Evolutionary conservation across 2,329 filamentous ascomycete genomes (phyloP).

Genomic region (Passalora sequoiae): DNA sequence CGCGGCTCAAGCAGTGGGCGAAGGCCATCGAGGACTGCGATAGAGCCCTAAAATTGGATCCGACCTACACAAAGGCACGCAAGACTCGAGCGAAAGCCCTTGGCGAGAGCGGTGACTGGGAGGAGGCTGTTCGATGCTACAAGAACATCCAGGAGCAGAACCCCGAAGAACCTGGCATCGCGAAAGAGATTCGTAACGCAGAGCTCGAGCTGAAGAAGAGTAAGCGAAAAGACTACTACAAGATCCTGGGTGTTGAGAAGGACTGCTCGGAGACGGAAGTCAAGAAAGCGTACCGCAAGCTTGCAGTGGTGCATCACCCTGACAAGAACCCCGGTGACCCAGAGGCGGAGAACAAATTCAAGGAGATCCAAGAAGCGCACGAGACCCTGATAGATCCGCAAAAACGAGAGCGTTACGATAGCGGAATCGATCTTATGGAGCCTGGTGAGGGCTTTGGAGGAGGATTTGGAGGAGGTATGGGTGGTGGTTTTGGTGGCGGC

Average conservation of each 20-base stretch:
- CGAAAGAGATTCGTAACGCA: conserved; percentile 79
- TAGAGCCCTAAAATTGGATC: conserved; percentile 73
- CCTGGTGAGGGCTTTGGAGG: conserved; percentile 77
- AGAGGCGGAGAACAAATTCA: conserved; percentile 84
- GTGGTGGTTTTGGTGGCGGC: conserved; percentile 44
- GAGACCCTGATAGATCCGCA: conserved; percentile 91
- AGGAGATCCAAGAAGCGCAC: conserved; percentile 96
- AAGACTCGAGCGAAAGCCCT: conserved; percentile 91
- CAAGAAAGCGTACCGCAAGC: conserved; percentile 94
- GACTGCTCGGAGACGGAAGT: conserved; percentile 77
- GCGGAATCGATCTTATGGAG: conserved; percentile 84
- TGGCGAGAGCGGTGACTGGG: conserved; percentile 82
- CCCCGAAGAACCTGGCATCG: conserved; percentile 72
- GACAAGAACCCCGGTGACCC: conserved; percentile 93
- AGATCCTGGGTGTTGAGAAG: conserved; percentile 86
- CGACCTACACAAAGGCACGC: conserved; percentile 80
- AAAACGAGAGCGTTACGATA: conserved; percentile 89
- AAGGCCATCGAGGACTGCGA: conserved; percentile 82
- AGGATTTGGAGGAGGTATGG: conserved; percentile 25
- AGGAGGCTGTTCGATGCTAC: conserved; percentile 82
- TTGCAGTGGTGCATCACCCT: conserved; percentile 89
- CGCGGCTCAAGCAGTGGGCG: conserved; percentile 77
- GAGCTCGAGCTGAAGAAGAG: conserved; percentile 97
- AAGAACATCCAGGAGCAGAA: conserved; percentile 80
- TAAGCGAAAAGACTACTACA: conserved; percentile 97